These are phyloP conservation scores for Hypocrella siamensis DNA, from an alignment of 2,329 filamentous ascomycete species.

Conservation along the genomic window DNA sequence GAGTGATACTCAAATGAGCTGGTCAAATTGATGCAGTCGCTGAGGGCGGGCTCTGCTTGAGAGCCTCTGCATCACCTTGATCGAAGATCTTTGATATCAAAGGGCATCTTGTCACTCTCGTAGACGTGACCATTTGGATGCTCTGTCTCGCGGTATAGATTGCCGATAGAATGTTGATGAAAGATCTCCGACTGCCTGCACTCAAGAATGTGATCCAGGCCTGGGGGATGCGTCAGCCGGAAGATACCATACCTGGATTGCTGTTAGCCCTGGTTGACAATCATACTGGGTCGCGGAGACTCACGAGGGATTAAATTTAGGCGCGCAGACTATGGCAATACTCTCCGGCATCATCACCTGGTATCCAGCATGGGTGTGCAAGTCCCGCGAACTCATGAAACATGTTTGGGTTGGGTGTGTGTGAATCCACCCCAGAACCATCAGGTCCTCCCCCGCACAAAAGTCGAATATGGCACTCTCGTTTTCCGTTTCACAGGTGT, in stretches of 20 bases:
- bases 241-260: conserved; percentile 68
- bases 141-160: conserved; percentile 64
- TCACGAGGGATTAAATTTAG: conserved; percentile 60
- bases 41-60: no score
- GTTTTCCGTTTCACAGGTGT: conserved; percentile 90
- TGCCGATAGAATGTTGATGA: conserved; percentile 52
- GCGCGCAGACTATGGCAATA: conserved; percentile 92
- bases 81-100: conserved; percentile 38
- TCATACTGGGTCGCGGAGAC: conserved; percentile 16
- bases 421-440: conserved; percentile 93
- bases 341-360: conserved; percentile 95
- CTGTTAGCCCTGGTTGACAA: conserved; percentile 2
- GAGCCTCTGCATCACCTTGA: no score
- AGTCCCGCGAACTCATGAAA: conserved; percentile 88
- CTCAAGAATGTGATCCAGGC: conserved; percentile 66
- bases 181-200: conserved; percentile 71
- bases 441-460: conserved; percentile 66
- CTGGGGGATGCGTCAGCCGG: conserved; percentile 82
- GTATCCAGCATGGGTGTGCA: conserved; percentile 89
- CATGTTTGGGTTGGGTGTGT: conserved; percentile 94
- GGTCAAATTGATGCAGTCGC: no score
- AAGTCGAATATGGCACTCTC: conserved; percentile 77
- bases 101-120: conserved; percentile 49
- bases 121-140: conserved; percentile 54
- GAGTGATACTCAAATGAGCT: no score